Percentiles rank a stretch among this genome's conserved stretches.
Conservation (phyloP, 2,329 filamentous ascomycete genomes). For the Aaosphaeria pasadenensis region DNA sequence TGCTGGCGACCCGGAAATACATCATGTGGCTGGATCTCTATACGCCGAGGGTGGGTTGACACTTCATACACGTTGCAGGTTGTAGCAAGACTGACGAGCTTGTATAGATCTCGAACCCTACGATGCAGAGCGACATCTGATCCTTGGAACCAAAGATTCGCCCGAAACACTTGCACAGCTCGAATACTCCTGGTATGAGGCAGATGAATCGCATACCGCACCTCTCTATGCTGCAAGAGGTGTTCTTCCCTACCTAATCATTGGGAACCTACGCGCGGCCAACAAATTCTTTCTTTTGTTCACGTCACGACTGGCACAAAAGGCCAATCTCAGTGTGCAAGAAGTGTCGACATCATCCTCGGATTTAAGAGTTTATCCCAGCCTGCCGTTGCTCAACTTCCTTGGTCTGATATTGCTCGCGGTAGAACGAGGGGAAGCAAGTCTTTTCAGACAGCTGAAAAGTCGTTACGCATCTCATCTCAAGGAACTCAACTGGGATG, state of each 20-base stretch:
- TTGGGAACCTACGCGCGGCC: constrained; percentile 86
- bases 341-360: constrained; percentile 72
- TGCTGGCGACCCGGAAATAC: constrained; percentile 88
- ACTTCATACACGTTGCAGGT: not conserved
- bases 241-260: constrained; percentile 84
- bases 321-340: constrained; percentile 68
- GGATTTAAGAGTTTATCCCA: constrained; percentile 81
- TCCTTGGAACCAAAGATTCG: constrained; percentile 86
- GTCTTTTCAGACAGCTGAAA: constrained; percentile 78
- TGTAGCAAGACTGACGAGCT: not conserved
- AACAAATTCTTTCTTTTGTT: constrained; percentile 79
- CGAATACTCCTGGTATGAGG: constrained; percentile 91
- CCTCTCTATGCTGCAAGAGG: constrained; percentile 82
- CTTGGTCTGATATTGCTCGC: constrained; percentile 79
- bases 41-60: constrained; percentile 68
- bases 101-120: constrained; percentile 76
- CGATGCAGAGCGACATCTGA: constrained; percentile 86
- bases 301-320: constrained; percentile 62
- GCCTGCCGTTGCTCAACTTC: constrained; percentile 93
- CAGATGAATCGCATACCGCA: constrained; percentile 84
- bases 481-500: constrained; percentile 76
- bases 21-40: constrained; percentile 83
- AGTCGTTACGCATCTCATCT: constrained; percentile 78
- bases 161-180: constrained; percentile 74
- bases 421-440: constrained; percentile 72